Evolutionary conservation across 2,329 filamentous ascomycete species (phyloP), one percentile per base, ranked within the genome.

Genomic region (Dothidotthia symphoricarpi): DNA sequence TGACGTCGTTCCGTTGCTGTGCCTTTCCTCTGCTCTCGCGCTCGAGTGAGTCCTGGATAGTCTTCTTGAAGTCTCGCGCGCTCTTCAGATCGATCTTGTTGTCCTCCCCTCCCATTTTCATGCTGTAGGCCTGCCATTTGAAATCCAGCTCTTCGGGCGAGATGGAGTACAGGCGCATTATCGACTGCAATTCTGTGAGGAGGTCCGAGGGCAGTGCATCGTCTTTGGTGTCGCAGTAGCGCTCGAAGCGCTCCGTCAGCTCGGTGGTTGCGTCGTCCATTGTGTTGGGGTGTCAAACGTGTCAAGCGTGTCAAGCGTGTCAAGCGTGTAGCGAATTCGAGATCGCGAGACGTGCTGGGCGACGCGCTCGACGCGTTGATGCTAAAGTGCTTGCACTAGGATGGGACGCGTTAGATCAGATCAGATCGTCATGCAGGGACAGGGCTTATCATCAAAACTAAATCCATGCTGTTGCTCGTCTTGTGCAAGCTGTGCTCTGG

Each of bases 91-190:
- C 80, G 45, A 87, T 70, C 43, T 76, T 82, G 45, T 83, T 82
- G 40, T 88, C 85, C 39, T 94, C 88, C 31, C 81, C 73, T 16
- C 90, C 88, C 83, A 97, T 89, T 69, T 91, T 95, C 64, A 98
- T 85, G 67, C 86, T 90, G 75, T 96, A 97, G 0, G 89, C 91
- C 68, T 98, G 93, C 93, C 93, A 98, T 76, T 97, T 97, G 80
- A 88, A 96, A 69, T 88, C 96, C 16, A 97, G 75, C 63, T 97
- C 93, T 65, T 97, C 83, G 24, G 83, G 76, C 12, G 82, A 80
- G 44, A 97, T 78, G 31, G 81, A 82, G 69, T 96, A 88, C 43
- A 97, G 75, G 37, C 84, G 82, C 71, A 93, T 78, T 63, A 95
- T 94, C 41, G 88, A 94, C 62, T 85, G 78, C 51, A 98, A 75